A percentile compares a stretch with the other conserved stretches of the same genome.
Evolutionary conservation across 2,329 filamentous ascomycete species (phyloP).

Genomic region (Paecilomyces niveus): DNA sequence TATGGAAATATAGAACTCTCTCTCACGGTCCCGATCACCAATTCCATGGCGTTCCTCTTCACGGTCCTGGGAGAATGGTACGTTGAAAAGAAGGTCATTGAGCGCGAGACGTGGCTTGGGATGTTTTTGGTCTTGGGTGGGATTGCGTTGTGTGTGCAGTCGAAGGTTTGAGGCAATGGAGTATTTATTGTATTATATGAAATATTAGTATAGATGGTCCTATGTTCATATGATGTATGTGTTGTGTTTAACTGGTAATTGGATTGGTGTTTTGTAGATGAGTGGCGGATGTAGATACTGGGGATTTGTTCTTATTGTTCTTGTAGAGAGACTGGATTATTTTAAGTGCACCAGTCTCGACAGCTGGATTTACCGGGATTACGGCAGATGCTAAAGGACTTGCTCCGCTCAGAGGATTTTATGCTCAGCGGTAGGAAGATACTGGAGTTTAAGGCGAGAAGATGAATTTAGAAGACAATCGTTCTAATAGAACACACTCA

Average conservation of each 20-base stretch:
- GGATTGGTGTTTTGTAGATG: too few relatives aligned
- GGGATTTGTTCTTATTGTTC: background rate
- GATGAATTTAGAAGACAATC: background rate
- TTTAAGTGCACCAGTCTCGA: background rate
- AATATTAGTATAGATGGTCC: background rate
- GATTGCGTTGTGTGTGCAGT: slow-evolving; percentile 74
- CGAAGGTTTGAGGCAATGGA: slow-evolving; percentile 20
- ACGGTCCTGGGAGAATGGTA: slow-evolving; percentile 94
- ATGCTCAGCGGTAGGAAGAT: background rate
- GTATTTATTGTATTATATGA: slow-evolving; percentile 2
- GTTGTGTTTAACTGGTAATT: background rate
- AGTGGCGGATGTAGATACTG: too few relatives aligned
- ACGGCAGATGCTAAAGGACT: background rate
- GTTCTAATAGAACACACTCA: background rate
- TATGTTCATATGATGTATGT: background rate
- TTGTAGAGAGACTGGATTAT: background rate
- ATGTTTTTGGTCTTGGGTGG: slow-evolving; percentile 73
- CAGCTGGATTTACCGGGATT: too few relatives aligned
- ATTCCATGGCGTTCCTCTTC: slow-evolving; percentile 91
- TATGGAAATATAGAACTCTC: slow-evolving; percentile 62
- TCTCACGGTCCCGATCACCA: slow-evolving; percentile 88
- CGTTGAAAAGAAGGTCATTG: slow-evolving; percentile 86
- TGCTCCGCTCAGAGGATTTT: background rate
- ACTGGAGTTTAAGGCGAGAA: background rate
- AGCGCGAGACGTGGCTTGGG: slow-evolving; percentile 73